Evolutionary conservation across 2,329 filamentous ascomycete genomes (phyloP).

Genomic region (Penicillium expansum): DNA sequence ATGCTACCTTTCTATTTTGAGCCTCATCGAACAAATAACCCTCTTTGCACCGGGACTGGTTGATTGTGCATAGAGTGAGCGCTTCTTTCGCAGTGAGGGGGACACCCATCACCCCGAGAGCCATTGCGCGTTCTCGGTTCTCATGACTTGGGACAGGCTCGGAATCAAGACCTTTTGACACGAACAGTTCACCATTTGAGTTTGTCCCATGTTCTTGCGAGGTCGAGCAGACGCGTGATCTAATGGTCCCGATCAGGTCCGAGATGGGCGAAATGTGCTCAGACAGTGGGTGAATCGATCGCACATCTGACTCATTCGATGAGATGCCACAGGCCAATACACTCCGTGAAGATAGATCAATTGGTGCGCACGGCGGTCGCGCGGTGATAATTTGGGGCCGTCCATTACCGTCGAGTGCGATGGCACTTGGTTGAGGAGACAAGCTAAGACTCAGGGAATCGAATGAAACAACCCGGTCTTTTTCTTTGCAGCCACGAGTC

Average conservation of each 20-base stretch:
- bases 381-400: conserved; percentile 51
- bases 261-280: conserved; percentile 29
- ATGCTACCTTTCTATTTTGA: conserved; percentile 55
- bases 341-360: conserved; percentile 40
- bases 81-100: conserved; percentile 39
- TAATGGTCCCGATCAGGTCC: conserved; percentile 31
- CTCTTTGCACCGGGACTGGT: conserved; percentile 52
- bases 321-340: conserved; percentile 33
- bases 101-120: conserved; percentile 27
- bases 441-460: conserved; percentile 56
- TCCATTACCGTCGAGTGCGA: conserved; percentile 54
- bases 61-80: conserved; percentile 43
- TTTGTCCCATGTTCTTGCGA: conserved; percentile 11
- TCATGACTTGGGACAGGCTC: conserved; percentile 40
- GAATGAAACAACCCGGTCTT: conserved; percentile 56
- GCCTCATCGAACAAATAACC: conserved; percentile 54
- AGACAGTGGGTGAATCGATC: conserved; percentile 31
- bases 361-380: conserved; percentile 41
- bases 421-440: conserved; percentile 50
- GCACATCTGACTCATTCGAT: conserved; percentile 30
- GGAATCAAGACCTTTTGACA: conserved; percentile 2
- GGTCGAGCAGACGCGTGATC: conserved; percentile 22
- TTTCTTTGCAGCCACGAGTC: conserved; percentile 44
- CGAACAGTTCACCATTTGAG: conserved; percentile 6
- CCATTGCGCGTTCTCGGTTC: conserved; percentile 35